These are phyloP conservation scores for Debaryomyces robertsiae DNA, from an alignment of 1,139 yeast species.

Conservation along the genomic window DNA sequence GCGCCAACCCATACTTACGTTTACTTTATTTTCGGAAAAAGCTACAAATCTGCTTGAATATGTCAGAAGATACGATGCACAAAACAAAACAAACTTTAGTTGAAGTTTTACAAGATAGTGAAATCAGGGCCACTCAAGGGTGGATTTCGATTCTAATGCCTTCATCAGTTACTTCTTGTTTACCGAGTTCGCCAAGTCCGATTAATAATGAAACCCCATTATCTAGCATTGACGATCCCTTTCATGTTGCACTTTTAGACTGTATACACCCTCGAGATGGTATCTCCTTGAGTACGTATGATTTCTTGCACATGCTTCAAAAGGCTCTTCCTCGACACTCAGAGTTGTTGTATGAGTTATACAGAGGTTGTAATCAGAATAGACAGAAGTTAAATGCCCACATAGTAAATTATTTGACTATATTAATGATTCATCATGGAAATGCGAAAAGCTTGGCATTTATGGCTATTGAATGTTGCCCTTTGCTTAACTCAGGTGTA, in stretches of 20 bases:
- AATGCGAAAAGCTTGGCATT: conserved; percentile 1
- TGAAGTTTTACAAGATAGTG: conserved; percentile 2
- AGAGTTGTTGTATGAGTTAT: conserved; percentile 2
- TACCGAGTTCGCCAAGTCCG: conserved; percentile 1
- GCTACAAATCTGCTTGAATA: background rate
- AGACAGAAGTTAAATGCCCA: conserved; percentile 2
- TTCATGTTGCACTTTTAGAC: background rate
- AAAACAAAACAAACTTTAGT: background rate
- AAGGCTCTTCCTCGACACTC: conserved; percentile 1
- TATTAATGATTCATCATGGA: conserved; percentile 1
- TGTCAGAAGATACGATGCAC: background rate
- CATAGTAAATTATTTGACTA: conserved; percentile 9
- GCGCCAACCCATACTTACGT: conserved; percentile 4
- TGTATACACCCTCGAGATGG: background rate
- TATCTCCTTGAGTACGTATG: conserved; percentile 9
- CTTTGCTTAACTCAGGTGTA: background rate
- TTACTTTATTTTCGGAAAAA: conserved; percentile 9
- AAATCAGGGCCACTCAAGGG: conserved; percentile 3
- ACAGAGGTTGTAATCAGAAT: conserved; percentile 3
- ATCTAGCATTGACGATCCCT: background rate
- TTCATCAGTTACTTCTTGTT: conserved; percentile 1
- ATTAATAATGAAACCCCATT: background rate
- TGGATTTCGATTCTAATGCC: conserved; percentile 12
- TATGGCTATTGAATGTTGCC: background rate
- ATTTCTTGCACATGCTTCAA: conserved; percentile 8